Percentiles rank a stretch among this genome's conserved stretches.
These are phyloP conservation scores for Aspergillus nomiae DNA, from an alignment of 2,329 filamentous ascomycete species.

Conservation along the genomic window DNA sequence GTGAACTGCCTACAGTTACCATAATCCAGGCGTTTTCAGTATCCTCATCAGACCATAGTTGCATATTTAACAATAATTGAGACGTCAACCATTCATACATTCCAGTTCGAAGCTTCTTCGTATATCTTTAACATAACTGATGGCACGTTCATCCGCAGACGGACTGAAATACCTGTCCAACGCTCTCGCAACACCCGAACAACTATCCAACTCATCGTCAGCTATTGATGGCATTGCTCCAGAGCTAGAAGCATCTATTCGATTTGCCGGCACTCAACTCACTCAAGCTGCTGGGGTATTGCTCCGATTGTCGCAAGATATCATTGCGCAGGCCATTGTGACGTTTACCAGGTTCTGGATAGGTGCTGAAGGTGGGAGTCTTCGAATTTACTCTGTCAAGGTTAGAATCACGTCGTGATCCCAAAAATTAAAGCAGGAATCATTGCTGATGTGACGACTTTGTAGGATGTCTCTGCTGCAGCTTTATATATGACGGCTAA, in stretches of 20 bases:
- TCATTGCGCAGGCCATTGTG: conserved; percentile 82
- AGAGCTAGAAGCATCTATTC: conserved; percentile 46
- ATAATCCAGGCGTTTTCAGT: background rate
- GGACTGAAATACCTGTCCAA: conserved; percentile 45
- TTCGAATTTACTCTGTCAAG: conserved; percentile 46
- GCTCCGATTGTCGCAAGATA: conserved; percentile 79
- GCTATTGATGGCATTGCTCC: conserved; percentile 45
- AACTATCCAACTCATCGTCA: conserved; percentile 48
- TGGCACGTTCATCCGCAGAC: conserved; percentile 27
- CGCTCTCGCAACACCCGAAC: conserved; percentile 47
- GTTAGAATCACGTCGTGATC: conserved; percentile 23
- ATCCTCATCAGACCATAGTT: background rate
- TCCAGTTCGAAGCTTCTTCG: background rate
- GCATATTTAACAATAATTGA: background rate
- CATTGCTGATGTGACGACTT: background rate
- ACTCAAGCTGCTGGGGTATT: conserved; percentile 62
- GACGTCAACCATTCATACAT: background rate
- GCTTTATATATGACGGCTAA: conserved; percentile 81
- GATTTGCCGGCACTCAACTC: conserved; percentile 47
- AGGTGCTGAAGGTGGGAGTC: conserved; percentile 47
- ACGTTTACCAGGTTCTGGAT: conserved; percentile 81
- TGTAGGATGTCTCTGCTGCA: conserved; percentile 77
- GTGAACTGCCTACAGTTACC: background rate
- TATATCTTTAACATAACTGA: conserved; percentile 9
- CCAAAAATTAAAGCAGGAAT: background rate